A percentile compares a stretch with the other conserved stretches of the same genome.
Conservation (phyloP, 2,329 filamentous ascomycete species). For the Microcyclospora pomicola region DNA sequence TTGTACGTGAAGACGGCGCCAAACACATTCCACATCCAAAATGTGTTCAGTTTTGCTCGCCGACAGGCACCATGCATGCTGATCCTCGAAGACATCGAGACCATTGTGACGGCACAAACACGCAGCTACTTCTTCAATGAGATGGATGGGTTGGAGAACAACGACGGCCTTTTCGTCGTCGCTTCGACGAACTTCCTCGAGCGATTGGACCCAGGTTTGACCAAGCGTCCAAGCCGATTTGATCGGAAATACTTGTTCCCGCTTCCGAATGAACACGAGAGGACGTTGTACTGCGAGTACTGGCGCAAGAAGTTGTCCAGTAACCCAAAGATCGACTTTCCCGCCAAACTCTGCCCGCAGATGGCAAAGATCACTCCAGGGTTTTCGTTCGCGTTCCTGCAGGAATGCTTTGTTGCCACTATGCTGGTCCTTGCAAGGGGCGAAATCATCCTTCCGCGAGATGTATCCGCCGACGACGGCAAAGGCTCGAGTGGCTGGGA, state of each 20-base stretch:
- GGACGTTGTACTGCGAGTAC: slow-evolving; percentile 46
- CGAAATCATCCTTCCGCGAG: slow-evolving; percentile 14
- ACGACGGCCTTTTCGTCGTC: slow-evolving; percentile 55
- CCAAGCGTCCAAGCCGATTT: slow-evolving; percentile 50
- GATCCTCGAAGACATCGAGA: slow-evolving; percentile 59
- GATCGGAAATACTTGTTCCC: slow-evolving; percentile 55
- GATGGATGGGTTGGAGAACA: slow-evolving; percentile 52
- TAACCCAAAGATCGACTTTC: slow-evolving; percentile 48
- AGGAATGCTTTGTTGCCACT: slow-evolving; percentile 53
- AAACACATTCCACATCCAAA: slow-evolving; percentile 30
- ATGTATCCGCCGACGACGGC: slow-evolving; percentile 16
- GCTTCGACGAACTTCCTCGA: slow-evolving; percentile 38
- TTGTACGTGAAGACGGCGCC: slow-evolving; percentile 28
- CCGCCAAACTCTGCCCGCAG: slow-evolving; percentile 41
- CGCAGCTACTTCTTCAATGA: slow-evolving; percentile 60
- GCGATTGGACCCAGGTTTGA: slow-evolving; percentile 47
- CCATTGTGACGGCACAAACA: slow-evolving; percentile 46
- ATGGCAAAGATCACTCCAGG: slow-evolving; percentile 48
- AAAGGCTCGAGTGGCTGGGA: slow-evolving; percentile 36
- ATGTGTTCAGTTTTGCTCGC: slow-evolving; percentile 46
- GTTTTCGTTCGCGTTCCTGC: slow-evolving; percentile 59
- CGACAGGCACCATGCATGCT: slow-evolving; percentile 52
- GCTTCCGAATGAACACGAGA: slow-evolving; percentile 34
- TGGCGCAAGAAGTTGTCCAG: slow-evolving; percentile 46
- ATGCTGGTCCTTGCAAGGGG: slow-evolving; percentile 41